These are phyloP conservation scores for Talaromyces ruber DNA, from an alignment of 495 filamentous ascomycete species.

Conservation along the genomic window DNA sequence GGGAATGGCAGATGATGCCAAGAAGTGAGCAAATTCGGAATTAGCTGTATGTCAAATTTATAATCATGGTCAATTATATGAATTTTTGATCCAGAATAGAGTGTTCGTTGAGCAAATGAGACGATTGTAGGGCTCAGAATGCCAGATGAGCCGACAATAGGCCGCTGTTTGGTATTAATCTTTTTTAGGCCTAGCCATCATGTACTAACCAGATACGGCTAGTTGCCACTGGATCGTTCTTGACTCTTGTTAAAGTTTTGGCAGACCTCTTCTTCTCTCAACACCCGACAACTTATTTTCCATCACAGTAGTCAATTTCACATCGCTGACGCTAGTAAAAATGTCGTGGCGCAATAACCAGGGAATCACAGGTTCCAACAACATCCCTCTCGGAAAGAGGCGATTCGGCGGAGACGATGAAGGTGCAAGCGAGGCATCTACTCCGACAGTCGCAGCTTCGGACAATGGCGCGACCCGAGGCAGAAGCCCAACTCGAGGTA, in stretches of 20 bases:
- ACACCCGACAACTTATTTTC: slow-evolving; percentile 3
- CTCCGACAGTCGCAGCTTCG: slow-evolving; percentile 35
- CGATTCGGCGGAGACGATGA: slow-evolving; percentile 72
- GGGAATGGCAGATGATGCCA: slow-evolving; percentile 53
- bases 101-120: not conserved
- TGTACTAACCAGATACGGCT: not conserved
- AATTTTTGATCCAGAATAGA: not conserved
- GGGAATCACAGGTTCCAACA: slow-evolving; percentile 97
- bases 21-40: slow-evolving; percentile 18
- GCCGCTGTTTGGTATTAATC: not conserved
- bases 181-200: not conserved
- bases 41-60: not conserved
- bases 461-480: slow-evolving; percentile 58
- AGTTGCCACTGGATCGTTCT: not conserved
- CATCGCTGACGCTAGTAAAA: slow-evolving; percentile 3
- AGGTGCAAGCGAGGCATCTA: slow-evolving; percentile 49
- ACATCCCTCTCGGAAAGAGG: slow-evolving; percentile 87
- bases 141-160: not conserved
- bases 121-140: not conserved
- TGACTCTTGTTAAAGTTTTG: not conserved
- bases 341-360: slow-evolving; percentile 86
- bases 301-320: not conserved
- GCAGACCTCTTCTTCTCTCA: slow-evolving; percentile 10
- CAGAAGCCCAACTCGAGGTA: slow-evolving; percentile 63
- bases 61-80: not conserved